A percentile compares a stretch with the other conserved stretches of the same genome.
These are phyloP conservation scores for Termitomyces sp. DNA, from an alignment of 768 basidiomycete genomes.

Conservation along the genomic window DNA sequence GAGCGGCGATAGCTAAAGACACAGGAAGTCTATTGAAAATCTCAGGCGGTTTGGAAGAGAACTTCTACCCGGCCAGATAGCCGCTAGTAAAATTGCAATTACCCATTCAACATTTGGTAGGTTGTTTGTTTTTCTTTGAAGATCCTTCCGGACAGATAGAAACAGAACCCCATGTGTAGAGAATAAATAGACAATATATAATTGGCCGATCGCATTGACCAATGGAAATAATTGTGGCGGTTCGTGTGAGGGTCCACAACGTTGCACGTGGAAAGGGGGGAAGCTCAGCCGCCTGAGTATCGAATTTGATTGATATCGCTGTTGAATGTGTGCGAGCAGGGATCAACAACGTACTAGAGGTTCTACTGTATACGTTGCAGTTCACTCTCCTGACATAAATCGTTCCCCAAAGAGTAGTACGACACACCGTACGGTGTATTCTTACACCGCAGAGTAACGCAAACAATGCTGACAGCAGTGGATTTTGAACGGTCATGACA, in stretches of 20 bases:
- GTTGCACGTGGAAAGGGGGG: slow-evolving; percentile 1
- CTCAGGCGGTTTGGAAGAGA: neutral
- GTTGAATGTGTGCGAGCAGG: too few relatives aligned
- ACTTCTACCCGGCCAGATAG: neutral
- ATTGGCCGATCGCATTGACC: neutral
- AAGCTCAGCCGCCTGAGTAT: too few relatives aligned
- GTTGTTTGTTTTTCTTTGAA: slow-evolving; percentile 3
- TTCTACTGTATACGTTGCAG: neutral
- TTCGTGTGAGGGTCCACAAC: neutral
- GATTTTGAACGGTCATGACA: neutral
- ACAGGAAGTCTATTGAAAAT: neutral
- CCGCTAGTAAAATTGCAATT: neutral
- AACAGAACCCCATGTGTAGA: neutral
- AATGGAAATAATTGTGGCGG: neutral
- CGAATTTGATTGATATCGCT: too few relatives aligned
- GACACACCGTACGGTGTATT: neutral
- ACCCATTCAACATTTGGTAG: neutral
- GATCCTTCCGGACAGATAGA: slow-evolving; percentile 6
- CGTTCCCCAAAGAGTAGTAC: neutral
- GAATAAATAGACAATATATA: neutral
- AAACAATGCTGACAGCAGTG: neutral
- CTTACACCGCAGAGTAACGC: neutral
- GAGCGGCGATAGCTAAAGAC: neutral
- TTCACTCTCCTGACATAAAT: neutral
- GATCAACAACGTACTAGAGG: too few relatives aligned